Evolutionary conservation across 345 rosid species (phyloP).

Genomic region (Populus pruinosa): DNA sequence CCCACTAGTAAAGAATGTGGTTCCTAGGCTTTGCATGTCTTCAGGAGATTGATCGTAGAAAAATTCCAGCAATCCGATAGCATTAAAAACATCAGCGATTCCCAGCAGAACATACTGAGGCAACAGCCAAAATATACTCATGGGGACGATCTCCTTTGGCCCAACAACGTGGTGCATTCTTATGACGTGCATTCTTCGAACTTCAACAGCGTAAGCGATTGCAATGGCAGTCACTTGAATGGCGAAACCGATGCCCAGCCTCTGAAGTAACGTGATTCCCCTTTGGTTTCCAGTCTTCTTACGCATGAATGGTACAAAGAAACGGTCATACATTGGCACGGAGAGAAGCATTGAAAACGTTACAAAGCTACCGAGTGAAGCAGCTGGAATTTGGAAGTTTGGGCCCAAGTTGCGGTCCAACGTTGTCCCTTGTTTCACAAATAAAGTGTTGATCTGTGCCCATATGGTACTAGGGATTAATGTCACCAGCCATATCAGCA

Average conservation of each 20-base stretch:
- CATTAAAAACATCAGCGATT: conserved; percentile 74
- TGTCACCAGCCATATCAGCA: conserved; percentile 69
- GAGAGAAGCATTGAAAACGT: conserved; percentile 82
- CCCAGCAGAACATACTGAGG: conserved; percentile 83
- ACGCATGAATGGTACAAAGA: conserved; percentile 74
- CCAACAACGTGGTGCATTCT: conserved; percentile 28
- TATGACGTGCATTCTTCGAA: conserved; percentile 54
- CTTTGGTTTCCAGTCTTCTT: conserved; percentile 66
- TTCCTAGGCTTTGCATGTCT: conserved; percentile 91
- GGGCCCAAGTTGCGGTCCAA: conserved; percentile 58
- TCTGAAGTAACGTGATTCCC: conserved; percentile 77
- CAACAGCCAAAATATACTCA: conserved; percentile 79
- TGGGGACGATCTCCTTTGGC: conserved; percentile 60
- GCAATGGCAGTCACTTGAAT: conserved; percentile 73
- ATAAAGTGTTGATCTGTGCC: conserved; percentile 91
- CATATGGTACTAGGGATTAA: conserved; percentile 76
- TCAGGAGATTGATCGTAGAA: conserved; percentile 90
- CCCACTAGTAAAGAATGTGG: conserved; percentile 85
- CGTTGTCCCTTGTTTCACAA: conserved; percentile 90
- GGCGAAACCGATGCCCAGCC: conserved; percentile 71
- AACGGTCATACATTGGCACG: conserved; percentile 76
- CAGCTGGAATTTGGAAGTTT: conserved; percentile 71
- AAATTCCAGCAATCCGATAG: conserved; percentile 74
- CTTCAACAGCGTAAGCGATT: conserved; percentile 66
- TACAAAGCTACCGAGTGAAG: conserved; percentile 74